Conservation (phyloP, 1,284 basidiomycete species). For the Heterobasidion occidentale region DNA sequence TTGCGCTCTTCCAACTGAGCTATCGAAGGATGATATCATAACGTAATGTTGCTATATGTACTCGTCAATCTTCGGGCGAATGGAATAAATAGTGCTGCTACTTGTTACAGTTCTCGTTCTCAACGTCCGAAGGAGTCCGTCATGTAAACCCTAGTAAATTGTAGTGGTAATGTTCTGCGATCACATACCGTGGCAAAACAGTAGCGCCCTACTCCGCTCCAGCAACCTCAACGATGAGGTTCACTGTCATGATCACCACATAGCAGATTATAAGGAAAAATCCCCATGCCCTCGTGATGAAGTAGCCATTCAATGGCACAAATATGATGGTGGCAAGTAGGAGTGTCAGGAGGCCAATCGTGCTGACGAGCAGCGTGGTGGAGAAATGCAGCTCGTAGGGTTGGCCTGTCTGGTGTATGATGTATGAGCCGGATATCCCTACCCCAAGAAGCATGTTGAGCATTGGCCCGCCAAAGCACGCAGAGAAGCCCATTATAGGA, state of each 20-base stretch:
- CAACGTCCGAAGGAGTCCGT: not conserved
- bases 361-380: conserved; percentile 78
- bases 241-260: conserved; percentile 61
- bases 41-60: too few species aligned
- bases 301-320: conserved; percentile 81
- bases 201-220: not conserved
- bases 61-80: not conserved
- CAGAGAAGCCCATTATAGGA: conserved; percentile 87
- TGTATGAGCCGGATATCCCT: conserved; percentile 72
- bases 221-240: conserved; percentile 69
- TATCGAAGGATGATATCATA: conserved; percentile 11
- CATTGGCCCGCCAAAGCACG: conserved; percentile 94
- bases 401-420: conserved; percentile 51
- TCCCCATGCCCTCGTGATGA: conserved; percentile 77
- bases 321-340: conserved; percentile 74
- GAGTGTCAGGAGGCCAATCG: conserved; percentile 69
- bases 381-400: conserved; percentile 74
- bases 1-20: conserved; percentile 18
- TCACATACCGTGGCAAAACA: not conserved
- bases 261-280: conserved; percentile 73
- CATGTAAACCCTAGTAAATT: not conserved
- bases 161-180: not conserved
- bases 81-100: not conserved
- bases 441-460: conserved; percentile 92
- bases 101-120: not conserved